A percentile compares a stretch with the other conserved stretches of the same genome.
phyloP scores from a whole-genome alignment of 495 filamentous ascomycete species.

The Neurospora sp. region DNA sequence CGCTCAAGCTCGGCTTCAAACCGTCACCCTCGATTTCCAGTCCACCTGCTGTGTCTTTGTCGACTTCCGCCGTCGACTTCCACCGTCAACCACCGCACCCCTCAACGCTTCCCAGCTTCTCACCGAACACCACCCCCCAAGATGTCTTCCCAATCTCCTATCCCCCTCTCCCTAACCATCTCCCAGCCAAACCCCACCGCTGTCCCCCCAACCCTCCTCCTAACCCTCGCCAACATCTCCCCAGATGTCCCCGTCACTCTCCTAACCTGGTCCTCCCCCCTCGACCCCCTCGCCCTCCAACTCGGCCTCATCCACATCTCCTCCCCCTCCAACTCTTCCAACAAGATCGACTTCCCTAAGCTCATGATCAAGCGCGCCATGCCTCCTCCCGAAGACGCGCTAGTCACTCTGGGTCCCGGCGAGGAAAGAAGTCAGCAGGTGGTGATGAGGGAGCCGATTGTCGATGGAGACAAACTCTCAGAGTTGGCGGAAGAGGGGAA shows the following conservation, averaged over 20 bases:
- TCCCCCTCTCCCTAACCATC: neutral
- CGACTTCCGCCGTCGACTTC: neutral
- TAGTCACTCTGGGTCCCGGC: slow-evolving; percentile 33
- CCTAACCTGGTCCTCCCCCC: slow-evolving; percentile 38
- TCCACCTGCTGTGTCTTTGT: neutral
- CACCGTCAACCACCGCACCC: neutral
- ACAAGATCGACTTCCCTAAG: slow-evolving; percentile 25
- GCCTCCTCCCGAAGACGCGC: slow-evolving; percentile 30
- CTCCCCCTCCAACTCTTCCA: slow-evolving; percentile 17
- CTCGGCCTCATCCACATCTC: slow-evolving; percentile 37
- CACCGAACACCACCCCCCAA: neutral
- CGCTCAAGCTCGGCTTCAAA: neutral
- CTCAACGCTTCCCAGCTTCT: neutral
- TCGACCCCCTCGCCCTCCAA: slow-evolving; percentile 36
- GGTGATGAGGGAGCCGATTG: neutral
- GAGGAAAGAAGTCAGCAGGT: neutral
- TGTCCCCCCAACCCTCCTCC: slow-evolving; percentile 4
- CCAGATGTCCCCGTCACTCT: slow-evolving; percentile 32
- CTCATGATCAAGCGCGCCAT: slow-evolving; percentile 37
- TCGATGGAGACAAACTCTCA: neutral
- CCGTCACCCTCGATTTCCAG: neutral
- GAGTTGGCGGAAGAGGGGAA: neutral
- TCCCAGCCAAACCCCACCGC: neutral
- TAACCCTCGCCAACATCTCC: slow-evolving; percentile 34
- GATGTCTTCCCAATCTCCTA: neutral